Conservation (phyloP, 768 basidiomycete species). For the Boletus pseudopeckii region DNA sequence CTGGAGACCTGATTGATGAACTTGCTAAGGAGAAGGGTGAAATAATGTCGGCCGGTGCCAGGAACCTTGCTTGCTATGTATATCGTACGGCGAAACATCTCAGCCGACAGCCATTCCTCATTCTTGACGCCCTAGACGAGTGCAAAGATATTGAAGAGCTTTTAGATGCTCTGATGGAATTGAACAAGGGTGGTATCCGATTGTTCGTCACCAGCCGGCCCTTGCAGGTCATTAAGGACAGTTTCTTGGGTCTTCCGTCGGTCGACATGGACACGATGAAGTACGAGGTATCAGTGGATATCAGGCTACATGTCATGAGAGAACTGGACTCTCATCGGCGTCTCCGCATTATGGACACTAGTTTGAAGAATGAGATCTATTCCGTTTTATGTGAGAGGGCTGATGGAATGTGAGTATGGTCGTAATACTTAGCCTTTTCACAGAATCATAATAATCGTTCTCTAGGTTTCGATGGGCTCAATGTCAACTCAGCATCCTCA, state of each 20-base stretch:
- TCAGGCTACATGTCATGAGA: slow-evolving; percentile 2
- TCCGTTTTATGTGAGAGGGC: background rate
- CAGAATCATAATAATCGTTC: no score
- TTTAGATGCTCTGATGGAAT: background rate
- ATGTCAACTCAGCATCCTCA: slow-evolving; percentile 6
- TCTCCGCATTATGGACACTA: background rate
- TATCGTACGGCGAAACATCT: background rate
- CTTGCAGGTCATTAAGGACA: slow-evolving; percentile 7
- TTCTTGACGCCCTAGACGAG: slow-evolving; percentile 19
- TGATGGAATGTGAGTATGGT: slow-evolving; percentile 10
- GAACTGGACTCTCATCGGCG: slow-evolving; percentile 9
- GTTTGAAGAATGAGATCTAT: slow-evolving; percentile 6
- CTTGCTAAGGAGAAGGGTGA: background rate
- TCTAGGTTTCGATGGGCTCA: slow-evolving; percentile 17
- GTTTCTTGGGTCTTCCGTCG: background rate
- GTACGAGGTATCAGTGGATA: slow-evolving; percentile 1
- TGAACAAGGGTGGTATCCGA: background rate
- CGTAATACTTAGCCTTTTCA: no score
- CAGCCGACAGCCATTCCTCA: background rate
- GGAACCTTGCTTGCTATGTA: background rate
- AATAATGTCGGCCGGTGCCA: background rate
- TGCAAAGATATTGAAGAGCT: slow-evolving; percentile 1
- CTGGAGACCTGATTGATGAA: background rate
- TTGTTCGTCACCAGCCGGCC: slow-evolving; percentile 15
- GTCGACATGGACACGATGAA: slow-evolving; percentile 6